Conservation (phyloP, 768 basidiomycete genomes). For the Boletus speciosus region DNA sequence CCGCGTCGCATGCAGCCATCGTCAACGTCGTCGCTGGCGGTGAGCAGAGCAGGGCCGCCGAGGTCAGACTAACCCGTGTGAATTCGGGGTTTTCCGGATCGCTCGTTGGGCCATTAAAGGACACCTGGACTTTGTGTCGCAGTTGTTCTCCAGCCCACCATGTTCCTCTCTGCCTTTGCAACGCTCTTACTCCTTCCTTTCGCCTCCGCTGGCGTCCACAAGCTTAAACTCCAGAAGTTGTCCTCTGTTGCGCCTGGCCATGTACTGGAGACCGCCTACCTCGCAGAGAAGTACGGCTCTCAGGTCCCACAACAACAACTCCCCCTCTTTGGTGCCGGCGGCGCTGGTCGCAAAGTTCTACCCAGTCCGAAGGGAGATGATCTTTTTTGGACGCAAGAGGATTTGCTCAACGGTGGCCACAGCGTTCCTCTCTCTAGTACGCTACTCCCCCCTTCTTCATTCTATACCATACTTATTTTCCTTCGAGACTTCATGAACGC, state of each 20-base stretch:
- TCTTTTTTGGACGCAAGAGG: slow-evolving; percentile 80
- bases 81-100: slow-evolving; percentile 23
- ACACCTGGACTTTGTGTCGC: slow-evolving; percentile 1
- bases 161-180: slow-evolving; percentile 42
- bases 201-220: slow-evolving; percentile 61
- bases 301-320: slow-evolving; percentile 42
- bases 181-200: slow-evolving; percentile 43
- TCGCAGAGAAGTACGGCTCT: slow-evolving; percentile 89
- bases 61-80: slow-evolving; percentile 3
- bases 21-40: slow-evolving; percentile 9
- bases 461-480: not conserved
- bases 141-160: slow-evolving; percentile 29
- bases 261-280: slow-evolving; percentile 72
- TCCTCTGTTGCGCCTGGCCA: slow-evolving; percentile 59
- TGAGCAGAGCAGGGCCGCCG: not conserved
- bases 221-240: slow-evolving; percentile 87
- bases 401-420: slow-evolving; percentile 70
- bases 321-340: slow-evolving; percentile 73
- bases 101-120: slow-evolving; percentile 23
- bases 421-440: slow-evolving; percentile 78
- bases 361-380: slow-evolving; percentile 51
- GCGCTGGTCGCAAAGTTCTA: slow-evolving; percentile 60
- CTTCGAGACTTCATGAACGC: slow-evolving; percentile 92
- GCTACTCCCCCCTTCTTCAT: not conserved
- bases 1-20: slow-evolving; percentile 6